Evolutionary conservation across 2,329 filamentous ascomycete genomes (phyloP).

Genomic region (Aureobasidium sp.): DNA sequence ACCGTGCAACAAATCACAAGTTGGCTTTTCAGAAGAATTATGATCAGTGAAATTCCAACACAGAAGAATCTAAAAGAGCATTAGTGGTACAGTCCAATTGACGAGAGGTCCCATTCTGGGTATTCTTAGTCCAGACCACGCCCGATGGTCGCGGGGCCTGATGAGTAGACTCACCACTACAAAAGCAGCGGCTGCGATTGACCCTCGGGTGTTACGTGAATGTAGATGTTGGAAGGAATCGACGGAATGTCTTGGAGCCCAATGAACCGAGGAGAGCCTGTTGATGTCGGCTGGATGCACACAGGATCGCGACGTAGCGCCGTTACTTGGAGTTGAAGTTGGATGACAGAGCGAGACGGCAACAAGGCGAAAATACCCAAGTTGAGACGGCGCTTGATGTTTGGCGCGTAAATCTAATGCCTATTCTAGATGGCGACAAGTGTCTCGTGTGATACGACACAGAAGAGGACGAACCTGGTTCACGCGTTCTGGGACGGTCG

Average conservation of each 20-base stretch:
- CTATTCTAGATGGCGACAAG: neutral
- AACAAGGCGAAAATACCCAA: neutral
- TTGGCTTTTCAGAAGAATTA: neutral
- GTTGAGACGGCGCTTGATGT: neutral
- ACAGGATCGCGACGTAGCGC: neutral
- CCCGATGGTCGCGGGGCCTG: neutral
- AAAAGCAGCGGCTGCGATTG: neutral
- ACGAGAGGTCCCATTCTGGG: neutral
- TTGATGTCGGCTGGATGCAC: constrained; percentile 8
- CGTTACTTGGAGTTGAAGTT: neutral
- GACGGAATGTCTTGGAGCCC: constrained; percentile 3
- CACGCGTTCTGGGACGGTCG: neutral
- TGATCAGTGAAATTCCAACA: constrained; percentile 1
- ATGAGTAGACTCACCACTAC: neutral
- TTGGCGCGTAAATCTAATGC: constrained; percentile 5
- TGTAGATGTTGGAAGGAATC: neutral
- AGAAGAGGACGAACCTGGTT: constrained; percentile 6
- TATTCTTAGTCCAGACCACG: neutral
- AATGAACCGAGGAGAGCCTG: constrained; percentile 8
- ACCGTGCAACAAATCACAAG: neutral
- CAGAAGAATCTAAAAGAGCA: neutral
- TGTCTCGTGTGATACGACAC: constrained; percentile 1
- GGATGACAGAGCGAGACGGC: neutral
- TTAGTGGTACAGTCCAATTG: neutral
- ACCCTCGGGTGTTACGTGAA: neutral